Evolutionary conservation across 106 monocot species (phyloP), one percentile per base, ranked within the genome.

Genomic region (Acanthochlamys bracteata): DNA sequence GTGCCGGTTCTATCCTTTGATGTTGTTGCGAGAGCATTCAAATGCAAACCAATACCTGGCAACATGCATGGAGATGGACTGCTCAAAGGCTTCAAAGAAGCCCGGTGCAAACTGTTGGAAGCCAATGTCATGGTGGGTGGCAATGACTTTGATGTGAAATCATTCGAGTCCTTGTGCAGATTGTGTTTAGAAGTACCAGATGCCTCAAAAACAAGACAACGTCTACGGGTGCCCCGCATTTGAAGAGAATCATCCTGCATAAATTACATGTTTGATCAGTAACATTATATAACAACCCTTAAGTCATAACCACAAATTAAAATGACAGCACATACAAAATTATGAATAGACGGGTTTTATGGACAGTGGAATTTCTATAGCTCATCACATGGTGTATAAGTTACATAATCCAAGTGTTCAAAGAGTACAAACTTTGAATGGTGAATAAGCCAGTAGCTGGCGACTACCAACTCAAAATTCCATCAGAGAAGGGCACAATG

Each of bases 31-130:
- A 96, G 78, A 73, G 90, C 61, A 75, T 96, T 96, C 75, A 96
- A 78, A 73, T 96, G 96, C 73, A 96, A 71, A 21, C 96, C 96
- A 69, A 96, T 96, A 39, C 85, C 71, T 69, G 91, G 91, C 54
- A 84, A 69, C 15, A 79, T 24, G 26, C 62, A 60, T 58, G 71
- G 59, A 40, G 69, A 68, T 24, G 66, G 46, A 60, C 71, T 52
- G 68, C 40, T 60, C 42, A 63, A 66, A 73, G 73, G 43, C 24
- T 74, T 96, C 20, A 59, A 74, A 57, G 53, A 41, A 46, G 14
- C 33, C 20, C 24, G 49, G 7, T 61, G 73, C 21, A 26, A 70
- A 42, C 59, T 62, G 42, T 74, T 65, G 70, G 73, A 73, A 61
- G 60, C 12, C 26, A 65, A 63, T 64, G 71, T 82, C 25, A 53